Conservation (phyloP, 1,284 basidiomycete genomes). For the Rhodotorula sp. region DNA sequence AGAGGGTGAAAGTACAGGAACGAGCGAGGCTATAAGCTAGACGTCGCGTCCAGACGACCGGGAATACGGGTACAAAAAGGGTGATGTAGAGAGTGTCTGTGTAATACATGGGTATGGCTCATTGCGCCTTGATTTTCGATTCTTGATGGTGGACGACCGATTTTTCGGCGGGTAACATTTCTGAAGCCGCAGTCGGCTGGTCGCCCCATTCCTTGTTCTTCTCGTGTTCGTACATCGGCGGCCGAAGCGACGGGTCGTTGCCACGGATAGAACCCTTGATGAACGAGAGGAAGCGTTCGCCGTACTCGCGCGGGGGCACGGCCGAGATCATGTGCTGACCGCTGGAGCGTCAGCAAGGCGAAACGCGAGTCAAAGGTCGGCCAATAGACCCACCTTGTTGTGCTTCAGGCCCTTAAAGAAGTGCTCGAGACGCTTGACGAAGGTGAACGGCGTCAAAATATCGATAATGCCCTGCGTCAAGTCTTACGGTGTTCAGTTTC, state of each 20-base stretch:
- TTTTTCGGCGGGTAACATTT: neutral
- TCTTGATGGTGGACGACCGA: neutral
- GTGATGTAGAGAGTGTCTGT: neutral
- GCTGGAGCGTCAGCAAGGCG: neutral
- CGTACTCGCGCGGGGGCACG: constrained; percentile 79
- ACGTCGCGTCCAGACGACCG: too few species aligned
- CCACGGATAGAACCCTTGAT: constrained; percentile 31
- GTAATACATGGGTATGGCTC: too few species aligned
- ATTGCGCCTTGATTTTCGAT: too few species aligned
- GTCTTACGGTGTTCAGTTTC: neutral
- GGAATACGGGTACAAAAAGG: neutral
- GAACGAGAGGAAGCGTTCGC: constrained; percentile 70
- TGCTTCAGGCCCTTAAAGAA: constrained; percentile 86
- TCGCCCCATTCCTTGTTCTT: neutral
- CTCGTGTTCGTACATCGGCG: constrained; percentile 30
- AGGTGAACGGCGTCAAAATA: constrained; percentile 83
- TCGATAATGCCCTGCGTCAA: constrained; percentile 76
- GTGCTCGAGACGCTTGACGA: constrained; percentile 78
- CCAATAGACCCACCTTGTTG: constrained; percentile 64
- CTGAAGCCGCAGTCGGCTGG: neutral
- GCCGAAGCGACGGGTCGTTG: constrained; percentile 27
- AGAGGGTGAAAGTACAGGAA: too few species aligned
- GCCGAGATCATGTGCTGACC: constrained; percentile 86
- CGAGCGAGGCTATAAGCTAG: too few species aligned
- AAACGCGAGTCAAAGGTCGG: neutral